These are phyloP conservation scores for Syzygium grande DNA, from an alignment of 345 rosid species.

Conservation along the genomic window DNA sequence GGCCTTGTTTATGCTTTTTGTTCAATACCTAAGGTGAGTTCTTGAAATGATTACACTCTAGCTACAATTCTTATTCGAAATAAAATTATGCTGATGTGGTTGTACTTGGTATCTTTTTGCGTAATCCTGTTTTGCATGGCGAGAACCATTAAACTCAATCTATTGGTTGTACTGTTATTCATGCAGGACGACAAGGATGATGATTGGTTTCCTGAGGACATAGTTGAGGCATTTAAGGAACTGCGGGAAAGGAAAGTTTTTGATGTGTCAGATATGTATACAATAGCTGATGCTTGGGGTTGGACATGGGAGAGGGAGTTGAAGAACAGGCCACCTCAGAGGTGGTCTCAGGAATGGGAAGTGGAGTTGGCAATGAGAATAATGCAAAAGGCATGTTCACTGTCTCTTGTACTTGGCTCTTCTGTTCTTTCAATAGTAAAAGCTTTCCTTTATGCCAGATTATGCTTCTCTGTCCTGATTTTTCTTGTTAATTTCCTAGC, in stretches of 20 bases:
- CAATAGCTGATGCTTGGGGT: constrained; percentile 97
- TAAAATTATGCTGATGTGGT: neutral
- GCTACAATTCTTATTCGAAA: neutral
- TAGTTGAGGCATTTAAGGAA: constrained; percentile 84
- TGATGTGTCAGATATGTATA: constrained; percentile 82
- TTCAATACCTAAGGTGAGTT: neutral
- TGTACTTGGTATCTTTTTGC: neutral
- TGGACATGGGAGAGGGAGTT: constrained; percentile 96
- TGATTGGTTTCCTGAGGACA: constrained; percentile 89
- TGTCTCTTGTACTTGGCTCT: neutral
- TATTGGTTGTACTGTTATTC: neutral
- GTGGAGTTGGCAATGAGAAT: constrained; percentile 78
- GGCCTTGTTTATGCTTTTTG: neutral
- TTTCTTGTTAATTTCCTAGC: neutral
- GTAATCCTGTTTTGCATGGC: neutral
- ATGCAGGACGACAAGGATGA: constrained; percentile 74
- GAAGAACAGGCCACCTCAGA: constrained; percentile 62
- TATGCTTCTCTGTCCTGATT: neutral
- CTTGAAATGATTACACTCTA: neutral
- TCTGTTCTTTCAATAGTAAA: neutral
- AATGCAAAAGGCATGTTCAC: constrained; percentile 60
- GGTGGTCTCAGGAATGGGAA: constrained; percentile 97
- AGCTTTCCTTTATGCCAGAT: neutral
- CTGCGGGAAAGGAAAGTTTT: constrained; percentile 69
- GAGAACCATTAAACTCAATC: neutral